Evolutionary conservation across 805 yeast genomes (phyloP).

Genomic region (Candida michaelii): DNA sequence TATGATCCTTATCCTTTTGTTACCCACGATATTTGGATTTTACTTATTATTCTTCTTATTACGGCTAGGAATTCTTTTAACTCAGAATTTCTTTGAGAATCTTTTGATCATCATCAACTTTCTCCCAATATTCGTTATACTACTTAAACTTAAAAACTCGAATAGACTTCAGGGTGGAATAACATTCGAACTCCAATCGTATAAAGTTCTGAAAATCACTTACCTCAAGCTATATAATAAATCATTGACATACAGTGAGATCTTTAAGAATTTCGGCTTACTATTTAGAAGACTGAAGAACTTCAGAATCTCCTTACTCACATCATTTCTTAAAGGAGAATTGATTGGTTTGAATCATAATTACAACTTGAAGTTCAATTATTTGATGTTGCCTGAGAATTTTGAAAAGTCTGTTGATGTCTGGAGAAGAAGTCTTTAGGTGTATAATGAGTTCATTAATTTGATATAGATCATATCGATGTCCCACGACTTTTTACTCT

Average conservation of each 20-base stretch:
- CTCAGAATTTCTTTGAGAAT: slow-evolving; percentile 56
- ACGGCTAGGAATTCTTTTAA: slow-evolving; percentile 49
- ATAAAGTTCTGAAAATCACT: slow-evolving; percentile 15
- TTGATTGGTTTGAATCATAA: slow-evolving; percentile 24
- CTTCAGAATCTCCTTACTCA: slow-evolving; percentile 24
- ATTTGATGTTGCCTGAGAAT: slow-evolving; percentile 37
- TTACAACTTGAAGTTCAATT: slow-evolving; percentile 27
- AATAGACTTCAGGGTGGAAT: slow-evolving; percentile 59
- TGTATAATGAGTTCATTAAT: no score
- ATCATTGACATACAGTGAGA: slow-evolving; percentile 37
- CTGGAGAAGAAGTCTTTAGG: slow-evolving; percentile 19
- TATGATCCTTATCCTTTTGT: slow-evolving; percentile 69
- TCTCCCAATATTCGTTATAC: slow-evolving; percentile 80
- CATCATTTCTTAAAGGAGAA: slow-evolving; percentile 28
- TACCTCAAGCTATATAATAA: slow-evolving; percentile 35
- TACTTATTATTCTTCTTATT: slow-evolving; percentile 69
- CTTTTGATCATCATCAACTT: slow-evolving; percentile 69
- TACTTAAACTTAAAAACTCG: slow-evolving; percentile 78
- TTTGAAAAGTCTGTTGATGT: slow-evolving; percentile 25
- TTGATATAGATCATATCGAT: no score
- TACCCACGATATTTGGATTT: slow-evolving; percentile 88
- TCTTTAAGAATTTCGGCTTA: slow-evolving; percentile 31
- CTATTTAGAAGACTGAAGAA: slow-evolving; percentile 30
- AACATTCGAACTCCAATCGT: slow-evolving; percentile 25
- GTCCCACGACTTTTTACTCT: no score